Conservation (phyloP, 495 filamentous ascomycete genomes). For the Penicillium mononematosum region DNA sequence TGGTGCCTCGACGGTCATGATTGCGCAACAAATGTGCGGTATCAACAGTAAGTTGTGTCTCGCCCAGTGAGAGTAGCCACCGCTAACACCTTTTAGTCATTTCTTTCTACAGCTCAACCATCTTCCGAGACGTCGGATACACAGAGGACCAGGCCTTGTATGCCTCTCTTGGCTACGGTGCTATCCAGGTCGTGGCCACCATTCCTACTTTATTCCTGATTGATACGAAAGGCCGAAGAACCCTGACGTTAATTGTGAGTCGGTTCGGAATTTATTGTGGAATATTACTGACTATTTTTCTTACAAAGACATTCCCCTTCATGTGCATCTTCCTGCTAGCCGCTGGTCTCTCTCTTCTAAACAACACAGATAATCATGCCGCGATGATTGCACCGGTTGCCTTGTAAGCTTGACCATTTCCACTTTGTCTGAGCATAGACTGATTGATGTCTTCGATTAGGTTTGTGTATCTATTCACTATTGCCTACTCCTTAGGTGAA, state of each 20-base stretch:
- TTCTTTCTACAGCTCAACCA: slow-evolving; percentile 76
- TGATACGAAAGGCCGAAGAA: slow-evolving; percentile 75
- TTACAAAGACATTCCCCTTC: slow-evolving; percentile 73
- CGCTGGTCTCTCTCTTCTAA: slow-evolving; percentile 59
- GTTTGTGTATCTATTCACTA: slow-evolving; percentile 45
- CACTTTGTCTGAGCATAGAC: not conserved
- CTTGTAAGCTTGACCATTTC: slow-evolving; percentile 22
- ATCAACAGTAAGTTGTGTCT: slow-evolving; percentile 46
- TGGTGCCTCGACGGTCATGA: slow-evolving; percentile 64
- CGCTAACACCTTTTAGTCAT: slow-evolving; percentile 50
- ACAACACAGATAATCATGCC: slow-evolving; percentile 21
- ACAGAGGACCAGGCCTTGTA: slow-evolving; percentile 59
- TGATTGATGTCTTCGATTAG: slow-evolving; percentile 15
- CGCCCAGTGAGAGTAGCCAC: not conserved
- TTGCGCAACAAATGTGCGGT: slow-evolving; percentile 49
- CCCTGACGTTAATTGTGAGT: slow-evolving; percentile 45
- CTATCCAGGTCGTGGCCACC: slow-evolving; percentile 69
- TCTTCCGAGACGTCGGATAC: slow-evolving; percentile 64
- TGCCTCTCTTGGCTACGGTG: slow-evolving; percentile 61
- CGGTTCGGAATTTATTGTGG: slow-evolving; percentile 10
- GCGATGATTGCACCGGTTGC: slow-evolving; percentile 29
- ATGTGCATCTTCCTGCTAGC: slow-evolving; percentile 72
- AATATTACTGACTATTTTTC: slow-evolving; percentile 36
- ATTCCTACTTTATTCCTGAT: slow-evolving; percentile 66
- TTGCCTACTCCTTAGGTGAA: slow-evolving; percentile 47